Conservation (phyloP, 1,139 yeast species). For the Scheffersomyces stambukii region DNA sequence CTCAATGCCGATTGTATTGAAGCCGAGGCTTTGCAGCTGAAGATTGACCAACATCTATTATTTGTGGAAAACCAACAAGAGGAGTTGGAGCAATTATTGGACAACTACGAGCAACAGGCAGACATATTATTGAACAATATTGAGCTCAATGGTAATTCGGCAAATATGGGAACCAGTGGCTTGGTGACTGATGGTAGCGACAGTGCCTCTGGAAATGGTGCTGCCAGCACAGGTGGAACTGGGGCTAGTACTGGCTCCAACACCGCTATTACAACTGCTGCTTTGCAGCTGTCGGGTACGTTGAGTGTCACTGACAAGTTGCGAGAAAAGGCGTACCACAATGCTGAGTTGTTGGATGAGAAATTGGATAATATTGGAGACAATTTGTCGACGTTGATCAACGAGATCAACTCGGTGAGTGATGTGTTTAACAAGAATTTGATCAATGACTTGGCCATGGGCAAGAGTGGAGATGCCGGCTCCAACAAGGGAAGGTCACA, state of each 20-base stretch:
- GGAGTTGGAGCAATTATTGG: constrained; percentile 78
- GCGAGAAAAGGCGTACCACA: constrained; percentile 83
- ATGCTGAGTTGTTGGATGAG: constrained; percentile 83
- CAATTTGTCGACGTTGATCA: constrained; percentile 70
- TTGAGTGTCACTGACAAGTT: constrained; percentile 67
- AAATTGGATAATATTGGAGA: constrained; percentile 74
- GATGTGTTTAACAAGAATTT: constrained; percentile 67
- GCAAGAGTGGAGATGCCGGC: constrained; percentile 12
- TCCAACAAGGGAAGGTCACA: constrained; percentile 15
- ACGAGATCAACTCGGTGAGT: constrained; percentile 84
- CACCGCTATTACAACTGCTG: constrained; percentile 6
- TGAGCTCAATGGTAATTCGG: constrained; percentile 22
- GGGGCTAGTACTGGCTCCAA: constrained; percentile 4
- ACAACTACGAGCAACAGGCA: constrained; percentile 83
- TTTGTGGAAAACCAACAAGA: constrained; percentile 92
- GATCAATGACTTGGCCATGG: constrained; percentile 24
- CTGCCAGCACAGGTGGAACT: not conserved
- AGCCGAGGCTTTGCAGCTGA: constrained; percentile 82
- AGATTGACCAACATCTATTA: constrained; percentile 80
- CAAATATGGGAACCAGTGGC: constrained; percentile 4
- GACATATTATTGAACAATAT: constrained; percentile 50
- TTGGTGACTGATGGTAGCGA: constrained; percentile 4
- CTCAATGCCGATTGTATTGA: constrained; percentile 73
- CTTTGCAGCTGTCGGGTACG: constrained; percentile 11
- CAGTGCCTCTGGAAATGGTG: constrained; percentile 5